Conservation (phyloP, 306 rosid genomes). For the Vigna hirtella region DNA sequence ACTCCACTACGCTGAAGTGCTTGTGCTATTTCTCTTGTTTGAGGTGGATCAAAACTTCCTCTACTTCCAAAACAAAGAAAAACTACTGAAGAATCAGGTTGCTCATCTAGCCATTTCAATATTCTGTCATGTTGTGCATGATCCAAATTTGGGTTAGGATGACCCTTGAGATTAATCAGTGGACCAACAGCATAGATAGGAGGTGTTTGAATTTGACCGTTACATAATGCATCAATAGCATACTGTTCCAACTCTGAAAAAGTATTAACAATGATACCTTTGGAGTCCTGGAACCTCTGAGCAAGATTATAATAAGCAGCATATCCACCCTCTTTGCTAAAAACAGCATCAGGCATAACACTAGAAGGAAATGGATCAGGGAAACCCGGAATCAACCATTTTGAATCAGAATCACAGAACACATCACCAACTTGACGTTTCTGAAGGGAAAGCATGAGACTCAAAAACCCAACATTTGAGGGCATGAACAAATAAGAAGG, state of each 20-base stretch:
- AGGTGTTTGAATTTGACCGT: constrained; percentile 46
- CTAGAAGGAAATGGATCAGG: constrained; percentile 46
- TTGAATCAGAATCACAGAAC: constrained; percentile 50
- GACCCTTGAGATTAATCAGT: constrained; percentile 51
- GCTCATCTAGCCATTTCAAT: constrained; percentile 66
- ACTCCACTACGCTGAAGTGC: constrained; percentile 59
- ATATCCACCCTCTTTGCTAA: constrained; percentile 58
- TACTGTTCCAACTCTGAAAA: constrained; percentile 56
- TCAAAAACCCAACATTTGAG: constrained; percentile 51
- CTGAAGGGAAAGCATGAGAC: constrained; percentile 47
- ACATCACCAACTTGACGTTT: constrained; percentile 39
- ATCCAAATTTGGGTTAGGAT: constrained; percentile 43
- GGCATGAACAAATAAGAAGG: constrained; percentile 61
- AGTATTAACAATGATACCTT: constrained; percentile 67
- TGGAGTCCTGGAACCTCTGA: constrained; percentile 52
- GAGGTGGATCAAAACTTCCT: constrained; percentile 60
- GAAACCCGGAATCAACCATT: constrained; percentile 52
- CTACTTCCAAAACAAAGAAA: constrained; percentile 73
- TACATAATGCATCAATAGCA: constrained; percentile 46
- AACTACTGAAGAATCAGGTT: constrained; percentile 56
- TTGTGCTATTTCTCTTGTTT: constrained; percentile 64
- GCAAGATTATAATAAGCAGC: constrained; percentile 46
- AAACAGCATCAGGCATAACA: constrained; percentile 53
- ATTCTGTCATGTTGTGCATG: constrained; percentile 49
- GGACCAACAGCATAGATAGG: constrained; percentile 70